Evolutionary conservation across 2,329 filamentous ascomycete species (phyloP).

Genomic region (Mariannaea sp.): DNA sequence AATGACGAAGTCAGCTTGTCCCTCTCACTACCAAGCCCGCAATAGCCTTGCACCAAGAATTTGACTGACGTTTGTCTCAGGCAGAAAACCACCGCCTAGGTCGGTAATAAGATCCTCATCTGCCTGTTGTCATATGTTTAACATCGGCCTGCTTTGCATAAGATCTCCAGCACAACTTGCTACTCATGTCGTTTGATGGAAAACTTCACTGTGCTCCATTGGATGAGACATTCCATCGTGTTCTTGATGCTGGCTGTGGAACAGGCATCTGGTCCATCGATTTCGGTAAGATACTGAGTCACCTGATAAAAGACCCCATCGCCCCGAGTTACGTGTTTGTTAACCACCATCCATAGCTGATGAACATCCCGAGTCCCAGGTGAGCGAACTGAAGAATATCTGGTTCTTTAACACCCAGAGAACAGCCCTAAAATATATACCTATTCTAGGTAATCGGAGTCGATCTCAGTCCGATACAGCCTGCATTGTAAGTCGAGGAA

Average conservation of each 20-base stretch:
- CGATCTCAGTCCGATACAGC: constrained; percentile 27
- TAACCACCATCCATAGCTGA: constrained; percentile 8
- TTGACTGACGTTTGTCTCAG: not conserved
- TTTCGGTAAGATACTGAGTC: constrained; percentile 4
- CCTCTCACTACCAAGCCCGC: too few relatives aligned
- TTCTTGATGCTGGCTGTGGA: constrained; percentile 22
- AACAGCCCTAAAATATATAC: not conserved
- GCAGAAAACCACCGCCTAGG: constrained; percentile 22
- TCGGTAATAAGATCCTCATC: not conserved
- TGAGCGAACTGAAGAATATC: not conserved
- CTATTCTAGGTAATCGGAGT: constrained; percentile 19
- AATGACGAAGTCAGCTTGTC: constrained; percentile 16
- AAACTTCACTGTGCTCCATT: not conserved
- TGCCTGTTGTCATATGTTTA: too few relatives aligned
- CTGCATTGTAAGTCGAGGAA: constrained; percentile 14
- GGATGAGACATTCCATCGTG: constrained; percentile 5
- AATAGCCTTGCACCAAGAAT: too few relatives aligned
- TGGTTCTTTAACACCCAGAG: not conserved
- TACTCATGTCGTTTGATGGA: constrained; percentile 7
- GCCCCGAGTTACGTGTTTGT: too few relatives aligned
- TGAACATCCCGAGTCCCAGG: constrained; percentile 22
- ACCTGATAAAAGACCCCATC: not conserved
- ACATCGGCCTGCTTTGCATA: not conserved
- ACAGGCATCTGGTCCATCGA: constrained; percentile 25
- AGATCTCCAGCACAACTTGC: constrained; percentile 22